Conservation (phyloP, 1,139 yeast genomes). For the Sugiyamaella castrensis region DNA sequence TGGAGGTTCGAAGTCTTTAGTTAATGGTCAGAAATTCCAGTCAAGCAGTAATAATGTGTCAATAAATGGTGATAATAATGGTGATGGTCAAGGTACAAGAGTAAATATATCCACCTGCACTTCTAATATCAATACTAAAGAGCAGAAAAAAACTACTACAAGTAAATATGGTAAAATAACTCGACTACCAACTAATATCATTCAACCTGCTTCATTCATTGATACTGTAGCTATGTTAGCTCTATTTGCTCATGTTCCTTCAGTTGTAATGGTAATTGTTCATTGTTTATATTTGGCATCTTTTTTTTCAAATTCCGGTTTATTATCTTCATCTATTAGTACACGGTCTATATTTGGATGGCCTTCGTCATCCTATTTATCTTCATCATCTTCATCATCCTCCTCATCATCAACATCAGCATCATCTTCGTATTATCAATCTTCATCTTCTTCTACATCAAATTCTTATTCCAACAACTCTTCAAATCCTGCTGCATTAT, state of each 20-base stretch:
- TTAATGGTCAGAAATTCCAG: too few relatives aligned
- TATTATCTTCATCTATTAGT: conserved; percentile 13
- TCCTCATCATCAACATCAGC: conserved; percentile 2
- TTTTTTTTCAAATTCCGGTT: conserved; percentile 20
- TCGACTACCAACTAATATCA: conserved; percentile 24
- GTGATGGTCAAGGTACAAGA: not conserved
- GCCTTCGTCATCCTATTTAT: conserved; percentile 14
- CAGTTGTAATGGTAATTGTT: conserved; percentile 29
- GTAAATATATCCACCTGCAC: not conserved
- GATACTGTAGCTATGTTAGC: conserved; percentile 36
- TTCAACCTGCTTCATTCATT: conserved; percentile 32
- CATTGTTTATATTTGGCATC: conserved; percentile 31
- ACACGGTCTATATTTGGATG: conserved; percentile 23
- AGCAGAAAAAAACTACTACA: conserved; percentile 2
- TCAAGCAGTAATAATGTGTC: too few relatives aligned
- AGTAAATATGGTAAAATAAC: conserved; percentile 4
- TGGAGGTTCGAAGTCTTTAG: too few relatives aligned
- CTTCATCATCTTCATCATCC: conserved; percentile 13
- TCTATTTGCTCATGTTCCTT: conserved; percentile 33
- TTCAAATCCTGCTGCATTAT: conserved; percentile 1
- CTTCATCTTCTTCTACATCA: not conserved
- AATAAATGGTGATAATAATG: too few relatives aligned
- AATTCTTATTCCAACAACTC: not conserved
- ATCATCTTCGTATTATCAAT: not conserved
- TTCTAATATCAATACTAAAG: not conserved